phyloP scores from a whole-genome alignment of 257 asterid species.

The Craterostigma plantagineum region DNA sequence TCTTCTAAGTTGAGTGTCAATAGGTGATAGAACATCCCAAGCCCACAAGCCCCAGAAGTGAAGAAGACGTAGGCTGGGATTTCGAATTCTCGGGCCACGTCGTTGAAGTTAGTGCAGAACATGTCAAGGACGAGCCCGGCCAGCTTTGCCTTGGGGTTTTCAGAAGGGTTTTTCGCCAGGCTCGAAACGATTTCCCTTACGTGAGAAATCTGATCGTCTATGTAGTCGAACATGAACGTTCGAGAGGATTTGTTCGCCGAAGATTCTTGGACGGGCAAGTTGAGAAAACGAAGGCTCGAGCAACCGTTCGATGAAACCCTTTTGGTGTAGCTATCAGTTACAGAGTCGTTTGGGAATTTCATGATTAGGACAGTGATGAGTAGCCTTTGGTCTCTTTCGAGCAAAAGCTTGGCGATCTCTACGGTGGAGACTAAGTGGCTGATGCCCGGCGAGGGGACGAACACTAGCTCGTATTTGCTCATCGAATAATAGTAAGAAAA shows the following conservation, averaged over 20 bases:
- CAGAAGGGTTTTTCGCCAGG: slow-evolving; percentile 3
- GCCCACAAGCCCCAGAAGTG: slow-evolving; percentile 23
- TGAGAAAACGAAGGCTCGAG: slow-evolving; percentile 11
- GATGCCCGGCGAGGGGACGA: not conserved
- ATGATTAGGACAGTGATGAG: not conserved
- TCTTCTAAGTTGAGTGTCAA: slow-evolving; percentile 13
- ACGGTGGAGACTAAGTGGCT: not conserved
- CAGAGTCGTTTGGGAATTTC: too few relatives aligned
- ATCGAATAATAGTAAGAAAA: too few relatives aligned
- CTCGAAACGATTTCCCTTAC: slow-evolving; percentile 15
- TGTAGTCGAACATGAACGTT: slow-evolving; percentile 1
- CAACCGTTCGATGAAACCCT: not conserved
- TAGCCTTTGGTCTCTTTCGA: not conserved
- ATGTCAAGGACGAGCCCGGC: slow-evolving; percentile 34
- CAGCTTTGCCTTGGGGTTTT: not conserved
- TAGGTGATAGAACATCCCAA: slow-evolving; percentile 14
- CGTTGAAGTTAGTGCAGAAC: slow-evolving; percentile 36
- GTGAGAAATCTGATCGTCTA: slow-evolving; percentile 12
- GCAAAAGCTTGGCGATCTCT: slow-evolving; percentile 1
- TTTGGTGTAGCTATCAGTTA: not conserved
- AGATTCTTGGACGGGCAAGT: slow-evolving; percentile 11
- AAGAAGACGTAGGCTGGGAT: slow-evolving; percentile 28
- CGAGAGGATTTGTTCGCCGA: not conserved
- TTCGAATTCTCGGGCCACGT: slow-evolving; percentile 27
- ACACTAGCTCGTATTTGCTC: not conserved